Conservation (phyloP, 345 rosid genomes). For the Durio zibethinus region DNA sequence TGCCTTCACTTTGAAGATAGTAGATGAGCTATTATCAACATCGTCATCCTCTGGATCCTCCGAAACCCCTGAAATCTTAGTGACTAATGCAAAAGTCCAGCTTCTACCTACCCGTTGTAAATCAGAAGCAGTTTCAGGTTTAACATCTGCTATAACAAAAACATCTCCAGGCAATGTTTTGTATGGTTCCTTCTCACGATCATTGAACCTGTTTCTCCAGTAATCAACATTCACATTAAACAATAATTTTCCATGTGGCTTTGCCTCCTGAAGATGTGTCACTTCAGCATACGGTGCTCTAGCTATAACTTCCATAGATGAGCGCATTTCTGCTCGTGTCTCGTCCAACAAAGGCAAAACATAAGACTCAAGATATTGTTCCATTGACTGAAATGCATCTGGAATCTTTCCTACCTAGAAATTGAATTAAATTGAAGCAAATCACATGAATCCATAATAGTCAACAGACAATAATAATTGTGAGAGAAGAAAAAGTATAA, state of each 20-base stretch:
- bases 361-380: conserved; percentile 29
- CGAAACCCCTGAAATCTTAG: not conserved
- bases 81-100: conserved; percentile 31
- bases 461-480: not conserved
- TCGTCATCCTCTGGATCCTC: not conserved
- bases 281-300: conserved; percentile 37
- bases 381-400: conserved; percentile 23
- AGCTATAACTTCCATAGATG: conserved; percentile 31
- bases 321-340: conserved; percentile 33
- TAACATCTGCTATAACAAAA: conserved; percentile 28
- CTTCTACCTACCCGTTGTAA: conserved; percentile 24
- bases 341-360: conserved; percentile 45
- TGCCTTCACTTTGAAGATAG: conserved; percentile 20
- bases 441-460: not conserved
- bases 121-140: conserved; percentile 36
- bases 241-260: not conserved
- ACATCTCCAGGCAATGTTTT: conserved; percentile 41
- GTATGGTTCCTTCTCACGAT: conserved; percentile 28
- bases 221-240: conserved; percentile 28
- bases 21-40: not conserved
- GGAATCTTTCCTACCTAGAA: conserved; percentile 39
- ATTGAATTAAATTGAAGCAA: not conserved
- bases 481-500: not conserved
- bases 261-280: not conserved
- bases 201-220: conserved; percentile 34